phyloP scores from a whole-genome alignment of 1,139 yeast species.

The Zygoascus meyerae region DNA sequence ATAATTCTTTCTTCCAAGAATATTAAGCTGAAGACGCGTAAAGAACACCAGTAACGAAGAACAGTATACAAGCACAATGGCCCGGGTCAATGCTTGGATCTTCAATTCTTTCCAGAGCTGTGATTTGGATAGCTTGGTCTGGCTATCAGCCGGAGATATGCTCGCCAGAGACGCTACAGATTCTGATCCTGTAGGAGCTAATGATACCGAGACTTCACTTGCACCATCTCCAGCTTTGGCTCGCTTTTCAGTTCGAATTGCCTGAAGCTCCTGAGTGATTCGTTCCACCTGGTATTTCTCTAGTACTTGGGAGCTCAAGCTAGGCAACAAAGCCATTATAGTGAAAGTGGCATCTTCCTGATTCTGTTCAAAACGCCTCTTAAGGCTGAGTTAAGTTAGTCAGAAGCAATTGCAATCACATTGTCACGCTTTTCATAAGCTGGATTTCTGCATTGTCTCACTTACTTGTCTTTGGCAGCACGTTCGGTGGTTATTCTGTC shows the following conservation, averaged over 20 bases:
- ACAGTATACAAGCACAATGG: constrained; percentile 65
- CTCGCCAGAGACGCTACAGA: constrained; percentile 7
- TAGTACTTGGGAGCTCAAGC: constrained; percentile 59
- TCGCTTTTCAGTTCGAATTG: constrained; percentile 44
- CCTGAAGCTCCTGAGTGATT: constrained; percentile 64
- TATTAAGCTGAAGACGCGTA: constrained; percentile 79
- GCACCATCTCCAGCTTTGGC: constrained; percentile 4
- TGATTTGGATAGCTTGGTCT: constrained; percentile 45
- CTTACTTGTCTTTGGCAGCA: constrained; percentile 63
- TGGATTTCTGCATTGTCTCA: constrained; percentile 5
- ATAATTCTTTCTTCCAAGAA: constrained; percentile 80
- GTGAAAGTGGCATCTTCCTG: constrained; percentile 89
- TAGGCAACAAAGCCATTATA: constrained; percentile 75
- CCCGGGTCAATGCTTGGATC: constrained; percentile 65
- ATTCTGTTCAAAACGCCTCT: constrained; percentile 72
- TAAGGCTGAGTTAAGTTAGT: constrained; percentile 21
- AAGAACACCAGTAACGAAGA: constrained; percentile 65
- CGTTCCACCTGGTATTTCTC: constrained; percentile 65
- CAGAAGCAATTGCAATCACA: background rate
- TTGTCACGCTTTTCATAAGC: background rate
- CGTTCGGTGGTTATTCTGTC: constrained; percentile 67
- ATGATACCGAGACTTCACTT: constrained; percentile 8
- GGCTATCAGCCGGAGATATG: constrained; percentile 3
- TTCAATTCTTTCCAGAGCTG: constrained; percentile 86
- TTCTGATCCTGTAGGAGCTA: background rate